These are phyloP conservation scores for Hymenoscyphus repandus DNA, from an alignment of 2,329 filamentous ascomycete genomes.

Conservation along the genomic window DNA sequence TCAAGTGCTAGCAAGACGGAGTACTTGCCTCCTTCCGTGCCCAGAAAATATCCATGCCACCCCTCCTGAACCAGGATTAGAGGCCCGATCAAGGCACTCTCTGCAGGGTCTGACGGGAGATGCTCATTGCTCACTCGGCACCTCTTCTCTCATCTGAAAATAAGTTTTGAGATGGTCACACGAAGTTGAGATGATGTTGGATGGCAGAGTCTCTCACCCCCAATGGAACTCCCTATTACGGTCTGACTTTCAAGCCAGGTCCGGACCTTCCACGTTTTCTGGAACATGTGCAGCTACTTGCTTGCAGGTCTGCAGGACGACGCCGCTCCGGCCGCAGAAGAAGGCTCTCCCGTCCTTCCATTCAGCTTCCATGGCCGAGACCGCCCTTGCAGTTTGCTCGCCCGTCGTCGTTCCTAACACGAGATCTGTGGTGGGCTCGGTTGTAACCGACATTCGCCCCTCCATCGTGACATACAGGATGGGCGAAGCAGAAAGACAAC, in stretches of 20 bases:
- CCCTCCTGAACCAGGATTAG: neutral
- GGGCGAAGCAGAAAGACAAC: too few species aligned
- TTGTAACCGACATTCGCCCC: too few species aligned
- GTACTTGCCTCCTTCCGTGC: neutral
- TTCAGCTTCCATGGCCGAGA: constrained; percentile 4
- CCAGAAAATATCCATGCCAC: neutral
- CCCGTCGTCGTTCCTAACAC: too few species aligned
- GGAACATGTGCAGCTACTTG: constrained; percentile 1
- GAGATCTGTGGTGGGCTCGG: too few species aligned
- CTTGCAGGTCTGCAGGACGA: neutral
- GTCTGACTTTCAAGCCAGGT: neutral
- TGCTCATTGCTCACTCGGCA: neutral
- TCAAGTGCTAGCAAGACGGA: neutral
- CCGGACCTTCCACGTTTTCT: constrained; percentile 6
- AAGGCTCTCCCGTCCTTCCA: neutral
- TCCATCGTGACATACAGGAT: too few species aligned
- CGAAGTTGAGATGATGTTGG: neutral
- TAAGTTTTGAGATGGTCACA: neutral
- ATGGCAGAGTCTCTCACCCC: neutral
- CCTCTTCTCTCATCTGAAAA: neutral
- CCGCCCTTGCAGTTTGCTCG: neutral
- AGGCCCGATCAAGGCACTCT: neutral
- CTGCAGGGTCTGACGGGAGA: neutral
- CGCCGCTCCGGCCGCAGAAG: neutral
- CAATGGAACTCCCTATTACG: neutral